Evolutionary conservation across 352 stramenopile genomes (phyloP).

Genomic region (Pythium dissotocum): DNA sequence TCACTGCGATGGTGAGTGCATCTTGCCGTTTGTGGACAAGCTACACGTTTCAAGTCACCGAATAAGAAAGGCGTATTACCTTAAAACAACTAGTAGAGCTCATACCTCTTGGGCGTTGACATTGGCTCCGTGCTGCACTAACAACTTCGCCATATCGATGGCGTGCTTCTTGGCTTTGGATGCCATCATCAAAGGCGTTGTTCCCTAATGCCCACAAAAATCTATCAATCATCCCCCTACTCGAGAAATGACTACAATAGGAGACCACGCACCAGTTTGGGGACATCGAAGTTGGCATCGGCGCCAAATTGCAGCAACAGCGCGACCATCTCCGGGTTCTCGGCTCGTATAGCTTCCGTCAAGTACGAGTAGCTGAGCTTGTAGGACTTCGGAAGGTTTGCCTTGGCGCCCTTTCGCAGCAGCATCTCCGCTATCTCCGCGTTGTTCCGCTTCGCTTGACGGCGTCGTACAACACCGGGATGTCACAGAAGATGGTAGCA

Average conservation of each 20-base stretch:
- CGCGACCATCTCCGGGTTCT: neutral
- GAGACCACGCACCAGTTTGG: neutral
- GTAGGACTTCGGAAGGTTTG: neutral
- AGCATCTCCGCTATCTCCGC: neutral
- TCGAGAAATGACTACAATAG: too few species aligned
- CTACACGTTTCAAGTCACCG: too few species aligned
- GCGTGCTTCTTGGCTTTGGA: neutral
- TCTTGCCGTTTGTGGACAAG: neutral
- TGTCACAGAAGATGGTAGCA: neutral
- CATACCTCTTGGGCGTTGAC: neutral
- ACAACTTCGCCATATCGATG: neutral
- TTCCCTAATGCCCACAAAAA: neutral
- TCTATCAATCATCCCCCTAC: too few species aligned
- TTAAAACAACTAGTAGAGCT: too few species aligned
- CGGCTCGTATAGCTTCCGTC: neutral
- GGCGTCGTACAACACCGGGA: neutral
- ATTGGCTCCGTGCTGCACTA: neutral
- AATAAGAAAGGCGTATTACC: too few species aligned
- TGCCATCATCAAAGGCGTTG: neutral
- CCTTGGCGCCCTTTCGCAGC: neutral
- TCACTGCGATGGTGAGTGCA: neutral
- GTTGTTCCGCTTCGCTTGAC: neutral
- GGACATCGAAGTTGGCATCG: neutral
- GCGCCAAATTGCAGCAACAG: neutral
- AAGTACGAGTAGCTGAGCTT: conserved; percentile 1